Evolutionary conservation across 192 early-diverging fungal species (phyloP), one percentile per base, ranked within the genome.

Genomic region (Umbelopsis isabellina): DNA sequence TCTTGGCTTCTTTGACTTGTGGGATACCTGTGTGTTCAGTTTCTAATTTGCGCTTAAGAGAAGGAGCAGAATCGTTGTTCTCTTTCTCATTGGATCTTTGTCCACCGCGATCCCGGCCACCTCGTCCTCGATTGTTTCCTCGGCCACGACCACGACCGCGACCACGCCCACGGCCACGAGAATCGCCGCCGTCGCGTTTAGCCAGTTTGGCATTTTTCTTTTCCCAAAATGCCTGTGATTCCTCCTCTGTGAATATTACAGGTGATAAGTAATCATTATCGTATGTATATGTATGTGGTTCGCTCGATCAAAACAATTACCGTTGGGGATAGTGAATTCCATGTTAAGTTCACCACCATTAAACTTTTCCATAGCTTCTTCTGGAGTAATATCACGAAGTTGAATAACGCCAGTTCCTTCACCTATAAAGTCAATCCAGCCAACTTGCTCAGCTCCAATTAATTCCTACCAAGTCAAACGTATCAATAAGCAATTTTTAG

Each of bases 381-480:
- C 76, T 15, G 76, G 68, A 2, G 68, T 73, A 12, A 65, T 72
- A 1, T 78, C 49, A 12, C 61, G 37, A 44, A 78, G 41, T 58
- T 70, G 67, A 4, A 78, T 55, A 10, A 78, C 68, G 67, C 76
- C 76, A 50, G 33, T 25, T 6, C 74, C 74, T 20, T 41, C 23
- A 37, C 22, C 45, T 15, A 45, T 49, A 15, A 71, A 48, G 27
- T 64, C 55, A 25, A 61, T 61, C 55, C 55, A 61, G 11, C 15
- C 12, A 27, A 61, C 55, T 12, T 33, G 16, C 16, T 71, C 70
- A 48, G 58, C 41, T 61, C 70, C 20, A 15, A 44, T 15, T 5
- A 45, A 30, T 30, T 68, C 46, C 45, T 46, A 35, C 6, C 1
- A 41, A 6, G 10, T 41, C 12, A 46, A 0, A 33, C 1, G 46